Conservation (phyloP, 352 stramenopile species). For the Pythium plurisporium region DNA sequence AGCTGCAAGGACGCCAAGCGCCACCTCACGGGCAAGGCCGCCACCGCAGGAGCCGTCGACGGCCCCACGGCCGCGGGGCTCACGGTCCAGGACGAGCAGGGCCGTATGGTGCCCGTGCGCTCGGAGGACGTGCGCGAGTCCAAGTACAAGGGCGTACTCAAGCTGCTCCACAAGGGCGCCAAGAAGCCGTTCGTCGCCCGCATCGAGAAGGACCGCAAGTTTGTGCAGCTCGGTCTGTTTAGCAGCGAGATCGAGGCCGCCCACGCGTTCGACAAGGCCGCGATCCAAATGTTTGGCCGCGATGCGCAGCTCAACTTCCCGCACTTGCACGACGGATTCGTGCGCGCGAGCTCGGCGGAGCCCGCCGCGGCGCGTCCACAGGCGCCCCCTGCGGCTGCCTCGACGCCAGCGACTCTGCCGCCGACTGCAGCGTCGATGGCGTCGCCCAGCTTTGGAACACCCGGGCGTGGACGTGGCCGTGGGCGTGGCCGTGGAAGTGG, state of each 20-base stretch:
- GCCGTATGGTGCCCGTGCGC: constrained; percentile 21
- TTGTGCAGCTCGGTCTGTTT: constrained; percentile 64
- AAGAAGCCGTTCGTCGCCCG: constrained; percentile 83
- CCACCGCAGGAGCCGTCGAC: not conserved
- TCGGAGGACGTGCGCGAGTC: constrained; percentile 56
- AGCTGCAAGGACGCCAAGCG: constrained; percentile 38
- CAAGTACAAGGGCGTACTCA: constrained; percentile 77
- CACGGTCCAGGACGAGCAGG: constrained; percentile 23
- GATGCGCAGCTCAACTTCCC: constrained; percentile 74
- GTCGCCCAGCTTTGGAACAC: constrained; percentile 10
- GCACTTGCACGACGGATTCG: constrained; percentile 67
- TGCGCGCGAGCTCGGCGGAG: constrained; percentile 18
- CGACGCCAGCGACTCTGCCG: not conserved
- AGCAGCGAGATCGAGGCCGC: constrained; percentile 75
- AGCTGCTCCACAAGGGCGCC: constrained; percentile 71
- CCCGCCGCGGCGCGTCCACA: not conserved
- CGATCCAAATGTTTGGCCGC: constrained; percentile 61
- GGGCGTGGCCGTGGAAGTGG: constrained; percentile 33
- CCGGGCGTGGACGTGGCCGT: constrained; percentile 29
- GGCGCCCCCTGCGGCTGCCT: not conserved
- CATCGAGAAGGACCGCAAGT: constrained; percentile 59
- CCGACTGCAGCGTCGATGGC: not conserved
- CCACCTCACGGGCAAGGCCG: constrained; percentile 13
- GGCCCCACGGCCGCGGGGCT: constrained; percentile 14
- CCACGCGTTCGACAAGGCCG: constrained; percentile 77